Conservation (phyloP, 208 protist genomes). For the Trichomonas tenax region DNA sequence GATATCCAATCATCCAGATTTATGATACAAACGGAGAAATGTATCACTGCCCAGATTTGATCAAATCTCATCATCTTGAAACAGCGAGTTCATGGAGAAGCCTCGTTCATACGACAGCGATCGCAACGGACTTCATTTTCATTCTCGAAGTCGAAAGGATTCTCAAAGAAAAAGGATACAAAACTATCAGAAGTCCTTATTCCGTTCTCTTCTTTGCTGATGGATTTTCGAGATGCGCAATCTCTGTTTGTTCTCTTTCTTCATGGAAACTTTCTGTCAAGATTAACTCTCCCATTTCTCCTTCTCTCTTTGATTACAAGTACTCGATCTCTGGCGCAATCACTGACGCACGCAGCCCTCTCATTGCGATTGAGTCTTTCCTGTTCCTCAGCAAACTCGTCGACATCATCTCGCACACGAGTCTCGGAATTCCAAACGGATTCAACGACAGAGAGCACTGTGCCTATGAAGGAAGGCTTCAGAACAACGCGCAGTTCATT, state of each 20-base stretch:
- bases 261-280: background rate
- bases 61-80: background rate
- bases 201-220: background rate
- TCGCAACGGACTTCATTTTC: background rate
- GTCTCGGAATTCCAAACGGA: background rate
- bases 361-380: background rate
- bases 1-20: background rate
- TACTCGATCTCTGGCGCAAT: background rate
- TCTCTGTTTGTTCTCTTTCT: background rate
- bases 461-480: too few species aligned
- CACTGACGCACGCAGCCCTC: background rate
- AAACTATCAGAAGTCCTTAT: background rate
- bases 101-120: background rate
- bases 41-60: background rate
- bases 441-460: background rate
- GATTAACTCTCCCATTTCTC: background rate
- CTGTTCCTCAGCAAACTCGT: background rate
- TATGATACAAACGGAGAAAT: background rate
- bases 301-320: background rate
- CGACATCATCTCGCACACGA: background rate
- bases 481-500: too few species aligned
- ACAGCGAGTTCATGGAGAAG: background rate
- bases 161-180: background rate
- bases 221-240: background rate
- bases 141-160: background rate